Percentiles rank a stretch among this genome's conserved stretches.
Evolutionary conservation across 805 yeast genomes (phyloP).

Genomic region (Yamadazyma ubonensis): DNA sequence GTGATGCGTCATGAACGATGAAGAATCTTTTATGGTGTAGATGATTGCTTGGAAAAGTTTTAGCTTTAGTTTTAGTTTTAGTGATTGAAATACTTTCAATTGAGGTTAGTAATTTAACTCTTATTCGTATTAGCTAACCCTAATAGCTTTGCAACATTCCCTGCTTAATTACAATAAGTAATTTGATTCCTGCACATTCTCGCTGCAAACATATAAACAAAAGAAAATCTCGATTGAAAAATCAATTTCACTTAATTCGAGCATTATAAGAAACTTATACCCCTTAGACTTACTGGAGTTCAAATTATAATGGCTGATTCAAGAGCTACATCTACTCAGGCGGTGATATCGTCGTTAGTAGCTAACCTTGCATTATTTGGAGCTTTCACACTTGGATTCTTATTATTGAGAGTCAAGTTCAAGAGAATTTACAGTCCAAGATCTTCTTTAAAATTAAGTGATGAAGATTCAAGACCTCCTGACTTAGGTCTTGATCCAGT

Average conservation of each 20-base stretch:
- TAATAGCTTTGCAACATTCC: too few species aligned
- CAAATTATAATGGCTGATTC: constrained; percentile 8
- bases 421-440: constrained; percentile 84
- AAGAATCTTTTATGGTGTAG: background rate
- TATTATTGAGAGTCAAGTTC: constrained; percentile 63
- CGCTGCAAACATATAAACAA: constrained; percentile 5
- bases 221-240: constrained; percentile 7
- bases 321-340: constrained; percentile 53
- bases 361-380: constrained; percentile 68
- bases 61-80: too few species aligned
- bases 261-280: background rate
- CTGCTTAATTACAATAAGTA: too few species aligned
- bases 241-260: background rate
- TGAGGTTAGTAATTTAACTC: too few species aligned
- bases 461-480: constrained; percentile 64
- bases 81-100: too few species aligned
- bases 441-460: constrained; percentile 57
- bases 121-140: too few species aligned
- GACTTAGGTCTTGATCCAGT: constrained; percentile 69
- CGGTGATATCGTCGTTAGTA: constrained; percentile 70
- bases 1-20: constrained; percentile 5
- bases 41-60: background rate
- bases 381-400: constrained; percentile 58
- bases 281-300: background rate
- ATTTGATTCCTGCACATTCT: constrained; percentile 2